phyloP scores from a whole-genome alignment of 805 yeast species.

The Saccharomycopsis amapae region DNA sequence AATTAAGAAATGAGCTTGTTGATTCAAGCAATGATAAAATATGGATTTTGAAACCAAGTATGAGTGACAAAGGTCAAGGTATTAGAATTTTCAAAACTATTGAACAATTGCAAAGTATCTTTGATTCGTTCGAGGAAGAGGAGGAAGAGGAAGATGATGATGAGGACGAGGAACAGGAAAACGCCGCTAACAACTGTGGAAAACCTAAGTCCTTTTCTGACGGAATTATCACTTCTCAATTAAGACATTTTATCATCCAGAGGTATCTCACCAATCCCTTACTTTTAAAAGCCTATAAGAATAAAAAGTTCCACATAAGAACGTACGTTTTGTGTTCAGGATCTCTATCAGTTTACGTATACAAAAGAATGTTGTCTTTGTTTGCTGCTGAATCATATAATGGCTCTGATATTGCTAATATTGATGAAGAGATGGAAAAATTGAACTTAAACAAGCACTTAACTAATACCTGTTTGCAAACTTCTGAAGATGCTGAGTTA shows the following conservation, averaged over 20 bases:
- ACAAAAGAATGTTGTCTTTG: slow-evolving; percentile 69
- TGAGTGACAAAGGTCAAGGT: slow-evolving; percentile 97
- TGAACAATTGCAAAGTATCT: slow-evolving; percentile 73
- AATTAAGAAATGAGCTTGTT: slow-evolving; percentile 71
- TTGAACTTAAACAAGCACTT: slow-evolving; percentile 64
- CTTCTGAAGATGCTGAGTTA: slow-evolving; percentile 33
- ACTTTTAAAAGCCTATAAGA: slow-evolving; percentile 48
- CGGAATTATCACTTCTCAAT: slow-evolving; percentile 76
- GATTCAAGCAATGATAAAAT: slow-evolving; percentile 34
- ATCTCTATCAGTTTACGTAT: slow-evolving; percentile 70
- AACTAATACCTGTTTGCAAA: slow-evolving; percentile 90
- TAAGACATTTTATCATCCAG: slow-evolving; percentile 88
- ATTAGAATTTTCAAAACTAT: slow-evolving; percentile 73
- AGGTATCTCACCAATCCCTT: slow-evolving; percentile 68
- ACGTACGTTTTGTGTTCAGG: slow-evolving; percentile 75
- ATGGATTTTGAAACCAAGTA: slow-evolving; percentile 92
- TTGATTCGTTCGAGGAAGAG: slow-evolving; percentile 81
- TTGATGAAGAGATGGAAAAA: slow-evolving; percentile 28
- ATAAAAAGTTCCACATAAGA: slow-evolving; percentile 83
- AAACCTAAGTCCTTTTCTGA: slow-evolving; percentile 27
- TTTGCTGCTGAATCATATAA: slow-evolving; percentile 58
- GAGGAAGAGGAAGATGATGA: slow-evolving; percentile 53
- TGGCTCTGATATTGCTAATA: slow-evolving; percentile 26
- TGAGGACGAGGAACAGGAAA: slow-evolving; percentile 41
- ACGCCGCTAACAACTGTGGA: slow-evolving; percentile 31